A percentile compares a stretch with the other conserved stretches of the same genome.
Conservation (phyloP, 768 basidiomycete genomes). For the Lactarius quietus region DNA sequence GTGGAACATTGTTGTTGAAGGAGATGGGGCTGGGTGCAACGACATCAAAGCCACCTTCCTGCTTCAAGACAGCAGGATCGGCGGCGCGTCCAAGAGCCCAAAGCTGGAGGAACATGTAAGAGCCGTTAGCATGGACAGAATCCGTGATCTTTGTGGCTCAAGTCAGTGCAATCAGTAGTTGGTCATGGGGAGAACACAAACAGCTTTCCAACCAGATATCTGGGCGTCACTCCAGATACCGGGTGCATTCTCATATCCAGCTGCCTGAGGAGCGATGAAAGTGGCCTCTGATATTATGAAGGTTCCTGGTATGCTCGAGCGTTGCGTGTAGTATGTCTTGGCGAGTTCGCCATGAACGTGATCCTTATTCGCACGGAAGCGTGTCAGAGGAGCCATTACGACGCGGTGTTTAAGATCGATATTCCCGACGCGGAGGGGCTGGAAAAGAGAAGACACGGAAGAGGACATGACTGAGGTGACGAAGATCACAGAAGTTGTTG, state of each 20-base stretch:
- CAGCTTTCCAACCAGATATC: slow-evolving; percentile 47
- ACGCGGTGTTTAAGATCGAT: slow-evolving; percentile 46
- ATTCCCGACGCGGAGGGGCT: slow-evolving; percentile 44
- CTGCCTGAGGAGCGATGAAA: slow-evolving; percentile 47
- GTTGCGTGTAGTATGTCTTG: slow-evolving; percentile 48
- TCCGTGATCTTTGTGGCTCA: slow-evolving; percentile 45
- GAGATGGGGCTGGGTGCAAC: slow-evolving; percentile 32
- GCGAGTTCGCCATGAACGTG: slow-evolving; percentile 40
- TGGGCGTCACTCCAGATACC: slow-evolving; percentile 67
- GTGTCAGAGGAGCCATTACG: slow-evolving; percentile 52
- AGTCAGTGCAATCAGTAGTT: neutral
- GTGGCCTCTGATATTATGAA: slow-evolving; percentile 58
- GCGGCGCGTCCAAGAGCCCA: slow-evolving; percentile 54
- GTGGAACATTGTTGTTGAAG: slow-evolving; percentile 33
- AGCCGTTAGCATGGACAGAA: slow-evolving; percentile 52
- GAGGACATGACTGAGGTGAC: slow-evolving; percentile 8
- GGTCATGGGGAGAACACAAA: slow-evolving; percentile 20
- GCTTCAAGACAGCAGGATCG: slow-evolving; percentile 32
- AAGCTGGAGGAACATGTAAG: slow-evolving; percentile 52
- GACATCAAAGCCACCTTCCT: slow-evolving; percentile 34
- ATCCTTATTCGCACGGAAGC: slow-evolving; percentile 36
- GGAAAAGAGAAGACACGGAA: slow-evolving; percentile 37
- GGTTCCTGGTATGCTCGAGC: slow-evolving; percentile 46
- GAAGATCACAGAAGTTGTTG: neutral
- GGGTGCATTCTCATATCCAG: slow-evolving; percentile 49